Conservation (phyloP, 1,284 basidiomycete species). For the Sparassis latifolia region DNA sequence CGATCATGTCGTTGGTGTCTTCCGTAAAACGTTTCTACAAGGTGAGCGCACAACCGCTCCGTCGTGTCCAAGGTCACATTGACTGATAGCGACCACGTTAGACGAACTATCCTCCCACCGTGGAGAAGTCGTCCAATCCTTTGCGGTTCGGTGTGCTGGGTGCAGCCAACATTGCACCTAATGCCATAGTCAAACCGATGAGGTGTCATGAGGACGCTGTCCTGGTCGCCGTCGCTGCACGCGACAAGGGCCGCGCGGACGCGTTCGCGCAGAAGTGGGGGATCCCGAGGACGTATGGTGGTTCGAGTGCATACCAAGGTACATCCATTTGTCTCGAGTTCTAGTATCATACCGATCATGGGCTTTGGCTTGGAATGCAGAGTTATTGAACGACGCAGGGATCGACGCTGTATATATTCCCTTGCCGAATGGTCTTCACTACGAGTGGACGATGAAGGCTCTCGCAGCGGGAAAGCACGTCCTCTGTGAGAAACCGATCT, state of each 20-base stretch:
- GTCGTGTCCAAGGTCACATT: no score
- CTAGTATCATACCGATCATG: no score
- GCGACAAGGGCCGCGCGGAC: constrained; percentile 42
- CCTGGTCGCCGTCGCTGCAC: constrained; percentile 56
- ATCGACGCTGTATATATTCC: constrained; percentile 63
- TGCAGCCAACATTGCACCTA: constrained; percentile 57
- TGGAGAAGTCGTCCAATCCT: no score
- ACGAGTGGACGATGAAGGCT: constrained; percentile 74
- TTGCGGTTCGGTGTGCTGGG: constrained; percentile 57
- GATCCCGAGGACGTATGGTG: constrained; percentile 50
- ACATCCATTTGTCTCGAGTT: constrained; percentile 2
- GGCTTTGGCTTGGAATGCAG: constrained; percentile 22
- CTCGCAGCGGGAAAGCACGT: constrained; percentile 68
- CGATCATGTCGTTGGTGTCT: no score
- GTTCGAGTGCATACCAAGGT: constrained; percentile 48
- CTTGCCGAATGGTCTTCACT: constrained; percentile 66
- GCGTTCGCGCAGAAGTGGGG: constrained; percentile 50
- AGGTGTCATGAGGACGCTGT: constrained; percentile 53
- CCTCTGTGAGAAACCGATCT: constrained; percentile 63
- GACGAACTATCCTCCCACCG: no score
- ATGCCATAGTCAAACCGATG: constrained; percentile 48
- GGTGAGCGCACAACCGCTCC: no score
- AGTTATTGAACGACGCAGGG: constrained; percentile 51
- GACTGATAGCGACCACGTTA: no score
- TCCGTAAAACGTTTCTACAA: no score